Percentiles rank a stretch among this genome's conserved stretches.
Conservation (phyloP, 1,139 yeast genomes). For the Lipomyces yarrowii region DNA sequence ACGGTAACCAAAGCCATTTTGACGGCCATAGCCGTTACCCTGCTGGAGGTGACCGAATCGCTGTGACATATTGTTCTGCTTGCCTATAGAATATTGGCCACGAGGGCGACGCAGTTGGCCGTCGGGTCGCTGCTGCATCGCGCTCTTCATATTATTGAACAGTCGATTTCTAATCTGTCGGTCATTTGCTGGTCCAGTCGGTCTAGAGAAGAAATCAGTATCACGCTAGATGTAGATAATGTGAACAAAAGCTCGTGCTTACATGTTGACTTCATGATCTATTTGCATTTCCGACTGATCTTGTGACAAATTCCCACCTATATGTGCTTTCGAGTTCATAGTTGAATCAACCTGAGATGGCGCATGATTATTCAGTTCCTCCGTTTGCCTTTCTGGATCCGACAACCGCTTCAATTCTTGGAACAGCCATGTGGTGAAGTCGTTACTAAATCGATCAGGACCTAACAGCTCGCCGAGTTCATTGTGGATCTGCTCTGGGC, state of each 20-base stretch:
- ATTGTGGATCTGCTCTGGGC: constrained; percentile 61
- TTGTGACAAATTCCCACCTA: neutral
- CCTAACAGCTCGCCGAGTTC: constrained; percentile 72
- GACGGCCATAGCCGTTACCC: neutral
- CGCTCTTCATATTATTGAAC: neutral
- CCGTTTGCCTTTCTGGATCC: neutral
- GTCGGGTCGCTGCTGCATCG: neutral
- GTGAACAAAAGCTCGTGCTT: neutral
- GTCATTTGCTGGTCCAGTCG: constrained; percentile 3
- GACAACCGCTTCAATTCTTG: constrained; percentile 50
- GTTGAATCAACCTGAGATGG: neutral
- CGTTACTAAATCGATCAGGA: constrained; percentile 55
- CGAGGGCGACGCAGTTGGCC: constrained; percentile 5
- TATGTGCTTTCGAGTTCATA: neutral
- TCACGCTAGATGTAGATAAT: neutral
- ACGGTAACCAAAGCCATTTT: constrained; percentile 2
- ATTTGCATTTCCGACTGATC: neutral
- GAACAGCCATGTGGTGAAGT: constrained; percentile 54
- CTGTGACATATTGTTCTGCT: neutral
- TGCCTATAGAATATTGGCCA: constrained; percentile 10
- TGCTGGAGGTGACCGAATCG: neutral
- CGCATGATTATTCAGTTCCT: neutral
- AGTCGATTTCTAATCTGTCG: neutral
- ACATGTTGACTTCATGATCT: neutral
- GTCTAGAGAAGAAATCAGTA: neutral